These are phyloP conservation scores for Sophora flavescens DNA, from an alignment of 306 rosid genomes.

Conservation along the genomic window DNA sequence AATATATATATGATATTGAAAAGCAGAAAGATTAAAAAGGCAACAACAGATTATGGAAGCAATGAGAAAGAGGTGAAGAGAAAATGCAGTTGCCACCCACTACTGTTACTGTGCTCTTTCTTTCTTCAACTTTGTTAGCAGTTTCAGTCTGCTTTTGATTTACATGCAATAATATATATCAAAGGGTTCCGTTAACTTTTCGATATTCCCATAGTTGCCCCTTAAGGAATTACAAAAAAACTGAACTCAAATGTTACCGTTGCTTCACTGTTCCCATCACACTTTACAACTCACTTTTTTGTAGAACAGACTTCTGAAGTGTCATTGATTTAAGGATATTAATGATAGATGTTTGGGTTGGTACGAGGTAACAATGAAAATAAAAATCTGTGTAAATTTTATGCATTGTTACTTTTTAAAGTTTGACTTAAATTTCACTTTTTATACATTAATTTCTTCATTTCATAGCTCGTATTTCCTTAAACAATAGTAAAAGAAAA, in stretches of 20 bases:
- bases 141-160: slow-evolving; percentile 41
- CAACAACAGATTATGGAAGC: slow-evolving; percentile 19
- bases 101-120: background rate
- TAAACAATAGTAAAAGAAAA: too few relatives aligned
- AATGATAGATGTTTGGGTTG: background rate
- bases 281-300: slow-evolving; percentile 45
- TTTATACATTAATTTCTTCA: too few relatives aligned
- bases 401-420: too few relatives aligned
- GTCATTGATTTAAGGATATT: background rate
- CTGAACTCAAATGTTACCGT: slow-evolving; percentile 87
- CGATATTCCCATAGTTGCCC: slow-evolving; percentile 68
- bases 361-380: too few relatives aligned
- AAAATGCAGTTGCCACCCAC: slow-evolving; percentile 59
- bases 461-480: too few relatives aligned
- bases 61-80: slow-evolving; percentile 41
- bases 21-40: slow-evolving; percentile 33
- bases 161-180: slow-evolving; percentile 21
- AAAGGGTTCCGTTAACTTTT: slow-evolving; percentile 74
- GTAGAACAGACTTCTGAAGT: slow-evolving; percentile 12
- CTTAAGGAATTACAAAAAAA: slow-evolving; percentile 72
- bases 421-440: too few relatives aligned
- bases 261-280: slow-evolving; percentile 60
- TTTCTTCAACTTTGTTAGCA: slow-evolving; percentile 27
- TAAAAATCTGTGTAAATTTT: too few relatives aligned
- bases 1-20: slow-evolving; percentile 33